Evolutionary conservation across 2,329 filamentous ascomycete species (phyloP), one percentile per base, ranked within the genome.

Genomic region (Claviceps humidiphila): DNA sequence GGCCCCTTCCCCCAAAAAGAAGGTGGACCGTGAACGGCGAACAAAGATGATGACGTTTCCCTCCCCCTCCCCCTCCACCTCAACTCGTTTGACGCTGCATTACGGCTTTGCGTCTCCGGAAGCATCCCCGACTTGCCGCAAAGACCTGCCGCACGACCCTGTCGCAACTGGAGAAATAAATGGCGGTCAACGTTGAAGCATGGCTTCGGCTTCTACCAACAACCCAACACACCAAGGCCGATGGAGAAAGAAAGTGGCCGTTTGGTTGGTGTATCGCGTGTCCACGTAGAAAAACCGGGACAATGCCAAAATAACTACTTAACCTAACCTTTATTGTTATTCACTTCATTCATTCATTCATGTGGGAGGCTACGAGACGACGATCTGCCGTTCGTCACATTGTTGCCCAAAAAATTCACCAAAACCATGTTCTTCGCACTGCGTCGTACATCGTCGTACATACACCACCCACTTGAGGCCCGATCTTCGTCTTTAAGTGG

Each of bases 341-440:
- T 30, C 8, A 30, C 26, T 30, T 30, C 8, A 9, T 30, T 9
- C 42, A 51, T 55, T 55, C 55, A 51, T 55, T 55, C 55, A 40
- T 53, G 26, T 47, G 49, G 47, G 30, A 43, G 43, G 34, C 56
- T 57, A 50, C 56, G 50, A 57, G 8, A 55, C 54, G 47, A 53
- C 50, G 51, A 57, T 56, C 56, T 52, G 51, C 51, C 51, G 54
- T 56, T 57, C 54, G 51, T 54, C 50, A 43, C 50, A n/a, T 44
- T 30, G 34, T 50, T 47, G 47, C 52, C 55, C 52, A 22, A 22
- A 22, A 22, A 53, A 56, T 53, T 54, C 54, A 53, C 52, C 54
- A 51, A 45, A 30, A 30, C 8, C 26, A 30, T 9, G 8, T 30
- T 30, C 26, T 30, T 30, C 26, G 26, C 26, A 30, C 26, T 30